These are phyloP conservation scores for Talaromyces ruber DNA, from an alignment of 495 filamentous ascomycete species.

Conservation along the genomic window DNA sequence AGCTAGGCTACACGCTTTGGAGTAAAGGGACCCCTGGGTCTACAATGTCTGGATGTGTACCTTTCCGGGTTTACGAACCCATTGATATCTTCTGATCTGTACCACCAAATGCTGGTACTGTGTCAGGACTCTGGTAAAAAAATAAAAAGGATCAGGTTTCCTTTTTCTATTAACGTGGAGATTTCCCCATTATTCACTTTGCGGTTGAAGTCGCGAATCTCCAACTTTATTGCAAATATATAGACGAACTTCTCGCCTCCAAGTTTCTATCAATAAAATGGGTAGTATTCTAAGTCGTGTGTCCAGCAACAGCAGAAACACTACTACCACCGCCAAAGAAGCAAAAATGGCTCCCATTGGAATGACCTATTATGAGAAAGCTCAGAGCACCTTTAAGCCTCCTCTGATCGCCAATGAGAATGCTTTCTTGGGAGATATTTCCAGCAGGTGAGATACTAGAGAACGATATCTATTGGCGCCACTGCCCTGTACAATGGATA, in stretches of 20 bases:
- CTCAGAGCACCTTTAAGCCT: conserved; percentile 58
- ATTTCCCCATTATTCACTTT: neutral
- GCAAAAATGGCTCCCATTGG: conserved; percentile 21
- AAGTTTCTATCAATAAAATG: neutral
- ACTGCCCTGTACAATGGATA: neutral
- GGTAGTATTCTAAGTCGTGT: neutral
- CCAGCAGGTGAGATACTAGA: conserved; percentile 40
- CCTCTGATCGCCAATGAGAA: conserved; percentile 70
- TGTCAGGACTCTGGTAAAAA: neutral
- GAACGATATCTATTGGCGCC: no score
- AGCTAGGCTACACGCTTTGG: neutral
- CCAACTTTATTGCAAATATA: neutral
- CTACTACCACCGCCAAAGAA: neutral
- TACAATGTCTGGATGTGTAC: neutral
- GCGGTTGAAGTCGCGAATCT: neutral
- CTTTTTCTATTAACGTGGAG: neutral
- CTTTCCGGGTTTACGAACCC: neutral
- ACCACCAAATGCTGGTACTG: neutral
- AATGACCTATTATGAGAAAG: conserved; percentile 47
- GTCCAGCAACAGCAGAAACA: neutral
- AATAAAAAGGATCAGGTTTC: conserved; percentile 1
- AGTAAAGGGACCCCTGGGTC: neutral
- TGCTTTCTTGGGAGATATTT: conserved; percentile 61
- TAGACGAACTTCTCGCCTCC: neutral
- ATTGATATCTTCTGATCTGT: neutral